phyloP scores from a whole-genome alignment of 78 protist species.

The Isochrysis galbana region DNA sequence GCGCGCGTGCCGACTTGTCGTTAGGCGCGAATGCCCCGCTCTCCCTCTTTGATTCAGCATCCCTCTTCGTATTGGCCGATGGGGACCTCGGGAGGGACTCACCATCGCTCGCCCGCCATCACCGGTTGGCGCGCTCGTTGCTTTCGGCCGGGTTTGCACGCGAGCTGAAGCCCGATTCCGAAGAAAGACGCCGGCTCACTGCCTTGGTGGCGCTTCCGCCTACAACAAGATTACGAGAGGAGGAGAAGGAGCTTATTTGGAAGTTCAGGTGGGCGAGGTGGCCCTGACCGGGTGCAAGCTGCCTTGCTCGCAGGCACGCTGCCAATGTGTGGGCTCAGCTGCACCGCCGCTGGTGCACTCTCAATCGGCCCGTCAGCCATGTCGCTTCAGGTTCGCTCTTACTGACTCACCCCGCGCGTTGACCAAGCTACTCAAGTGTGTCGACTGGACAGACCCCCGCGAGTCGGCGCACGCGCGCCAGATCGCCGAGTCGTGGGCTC shows the following conservation, averaged over 20 bases:
- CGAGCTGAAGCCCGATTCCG: constrained; percentile 53
- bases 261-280: not conserved
- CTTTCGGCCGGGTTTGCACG: constrained; percentile 35
- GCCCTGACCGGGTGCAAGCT: no score
- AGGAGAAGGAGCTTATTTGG: constrained; percentile 28
- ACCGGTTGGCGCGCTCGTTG: constrained; percentile 42
- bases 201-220: not conserved
- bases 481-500: constrained; percentile 61
- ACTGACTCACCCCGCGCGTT: not conserved
- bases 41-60: no score
- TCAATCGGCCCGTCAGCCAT: no score
- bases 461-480: constrained; percentile 41
- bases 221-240: not conserved
- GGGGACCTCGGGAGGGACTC: not conserved
- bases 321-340: no score
- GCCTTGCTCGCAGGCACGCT: no score
- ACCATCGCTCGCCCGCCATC: constrained; percentile 46
- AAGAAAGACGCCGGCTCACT: not conserved
- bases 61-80: no score
- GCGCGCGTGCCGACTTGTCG: no score
- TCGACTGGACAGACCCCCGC: constrained; percentile 84
- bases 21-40: no score
- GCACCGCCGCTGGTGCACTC: no score
- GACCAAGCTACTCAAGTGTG: constrained; percentile 22
- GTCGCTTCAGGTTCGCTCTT: not conserved